Conservation (phyloP, 257 asterid genomes). For the Fraxinus anomala region DNA sequence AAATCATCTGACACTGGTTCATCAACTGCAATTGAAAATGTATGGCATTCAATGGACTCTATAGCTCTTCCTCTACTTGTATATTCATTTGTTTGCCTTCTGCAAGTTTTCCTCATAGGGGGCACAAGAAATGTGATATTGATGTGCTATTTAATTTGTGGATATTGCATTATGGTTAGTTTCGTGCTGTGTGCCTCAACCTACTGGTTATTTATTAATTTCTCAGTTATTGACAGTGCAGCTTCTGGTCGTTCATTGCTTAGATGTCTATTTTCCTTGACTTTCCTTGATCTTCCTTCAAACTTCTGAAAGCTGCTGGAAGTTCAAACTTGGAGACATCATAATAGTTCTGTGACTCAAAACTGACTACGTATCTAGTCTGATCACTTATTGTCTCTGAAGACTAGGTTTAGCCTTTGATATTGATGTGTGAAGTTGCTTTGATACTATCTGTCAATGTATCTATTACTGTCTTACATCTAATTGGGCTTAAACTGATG, state of each 20-base stretch:
- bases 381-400: conserved; percentile 11
- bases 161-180: conserved; percentile 13
- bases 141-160: conserved; percentile 16
- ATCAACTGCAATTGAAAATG: too few species aligned
- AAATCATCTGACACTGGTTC: too few species aligned
- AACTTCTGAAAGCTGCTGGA: conserved; percentile 1
- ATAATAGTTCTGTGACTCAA: neutral
- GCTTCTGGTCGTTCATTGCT: conserved; percentile 8
- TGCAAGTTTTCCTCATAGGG: too few species aligned
- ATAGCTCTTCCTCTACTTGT: too few species aligned
- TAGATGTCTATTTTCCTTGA: conserved; percentile 19
- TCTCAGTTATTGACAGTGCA: conserved; percentile 14
- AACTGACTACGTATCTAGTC: conserved; percentile 5
- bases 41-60: too few species aligned
- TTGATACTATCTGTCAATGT: conserved; percentile 10
- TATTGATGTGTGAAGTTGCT: conserved; percentile 15
- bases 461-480: conserved; percentile 20
- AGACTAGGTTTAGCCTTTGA: conserved; percentile 25
- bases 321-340: neutral
- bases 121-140: neutral
- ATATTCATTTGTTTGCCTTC: too few species aligned
- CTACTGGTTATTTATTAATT: conserved; percentile 10
- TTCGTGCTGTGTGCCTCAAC: conserved; percentile 25
- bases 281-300: conserved; percentile 15
- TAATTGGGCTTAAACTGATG: too few species aligned